A percentile compares a stretch with the other conserved stretches of the same genome.
These are phyloP conservation scores for Fusarium aywerte DNA, from an alignment of 2,329 filamentous ascomycete genomes.

Conservation along the genomic window DNA sequence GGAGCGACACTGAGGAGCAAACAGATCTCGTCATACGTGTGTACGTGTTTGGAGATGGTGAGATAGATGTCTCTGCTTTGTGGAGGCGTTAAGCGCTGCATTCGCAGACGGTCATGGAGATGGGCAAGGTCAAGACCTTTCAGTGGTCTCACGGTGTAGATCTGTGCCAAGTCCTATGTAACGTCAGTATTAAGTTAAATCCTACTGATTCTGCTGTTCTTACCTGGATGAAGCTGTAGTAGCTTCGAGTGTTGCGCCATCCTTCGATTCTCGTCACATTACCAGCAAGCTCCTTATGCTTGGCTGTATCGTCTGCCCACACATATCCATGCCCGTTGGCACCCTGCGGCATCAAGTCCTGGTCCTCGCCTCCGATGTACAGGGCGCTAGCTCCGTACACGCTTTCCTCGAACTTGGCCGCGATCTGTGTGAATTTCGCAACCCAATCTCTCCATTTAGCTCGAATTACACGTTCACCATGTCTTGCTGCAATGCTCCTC, in stretches of 20 bases:
- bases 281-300: slow-evolving; percentile 86
- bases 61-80: slow-evolving; percentile 88
- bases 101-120: slow-evolving; percentile 89
- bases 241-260: slow-evolving; percentile 94
- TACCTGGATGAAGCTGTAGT: slow-evolving; percentile 93
- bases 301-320: slow-evolving; percentile 85
- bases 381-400: slow-evolving; percentile 94
- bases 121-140: slow-evolving; percentile 89
- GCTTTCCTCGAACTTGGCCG: slow-evolving; percentile 92
- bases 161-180: slow-evolving; percentile 69
- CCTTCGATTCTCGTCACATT: slow-evolving; percentile 95
- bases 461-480: slow-evolving; percentile 89
- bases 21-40: slow-evolving; percentile 85
- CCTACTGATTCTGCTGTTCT: slow-evolving; percentile 24
- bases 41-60: slow-evolving; percentile 78
- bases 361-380: slow-evolving; percentile 82
- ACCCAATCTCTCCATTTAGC: slow-evolving; percentile 96
- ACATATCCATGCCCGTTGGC: slow-evolving; percentile 91
- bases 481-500: slow-evolving; percentile 83
- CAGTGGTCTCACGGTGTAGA: slow-evolving; percentile 73
- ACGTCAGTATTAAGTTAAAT: slow-evolving; percentile 20
- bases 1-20: slow-evolving; percentile 84
- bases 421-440: slow-evolving; percentile 90
- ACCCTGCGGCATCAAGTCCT: slow-evolving; percentile 66
- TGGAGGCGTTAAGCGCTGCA: slow-evolving; percentile 78